These are phyloP conservation scores for Anthoceros angustus DNA, from an alignment of 225 moss, liverwort and hornwort species.

Conservation along the genomic window DNA sequence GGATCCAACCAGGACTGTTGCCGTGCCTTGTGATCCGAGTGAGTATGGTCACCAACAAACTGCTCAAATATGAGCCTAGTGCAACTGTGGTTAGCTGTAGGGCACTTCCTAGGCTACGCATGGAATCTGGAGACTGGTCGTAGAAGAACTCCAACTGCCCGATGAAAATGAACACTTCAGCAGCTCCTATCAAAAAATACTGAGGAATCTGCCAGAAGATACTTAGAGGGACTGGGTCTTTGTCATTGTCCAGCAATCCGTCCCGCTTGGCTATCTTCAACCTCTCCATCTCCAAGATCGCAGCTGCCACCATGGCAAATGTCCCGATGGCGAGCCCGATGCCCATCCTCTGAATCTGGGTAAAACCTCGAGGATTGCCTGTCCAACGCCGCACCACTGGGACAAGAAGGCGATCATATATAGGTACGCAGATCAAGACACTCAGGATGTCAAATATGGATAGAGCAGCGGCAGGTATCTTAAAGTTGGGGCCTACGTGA, in stretches of 20 bases:
- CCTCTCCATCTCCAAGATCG: constrained; percentile 53
- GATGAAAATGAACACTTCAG: constrained; percentile 67
- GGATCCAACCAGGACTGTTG: constrained; percentile 60
- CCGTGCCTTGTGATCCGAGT: constrained; percentile 20
- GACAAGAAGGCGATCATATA: constrained; percentile 59
- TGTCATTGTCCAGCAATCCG: constrained; percentile 18
- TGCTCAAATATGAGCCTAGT: constrained; percentile 65
- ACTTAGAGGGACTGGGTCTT: constrained; percentile 28
- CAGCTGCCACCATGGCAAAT: constrained; percentile 62
- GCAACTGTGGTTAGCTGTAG: constrained; percentile 57
- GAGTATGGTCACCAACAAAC: constrained; percentile 59
- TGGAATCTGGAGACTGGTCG: constrained; percentile 83
- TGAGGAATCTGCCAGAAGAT: constrained; percentile 83
- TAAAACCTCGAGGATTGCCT: constrained; percentile 58
- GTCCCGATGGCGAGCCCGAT: constrained; percentile 64
- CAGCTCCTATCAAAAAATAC: constrained; percentile 52
- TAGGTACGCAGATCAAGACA: constrained; percentile 53
- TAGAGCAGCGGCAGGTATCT: constrained; percentile 54
- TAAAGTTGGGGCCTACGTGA: constrained; percentile 26
- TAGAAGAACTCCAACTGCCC: constrained; percentile 92
- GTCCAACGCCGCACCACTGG: constrained; percentile 43
- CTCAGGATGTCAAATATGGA: constrained; percentile 70
- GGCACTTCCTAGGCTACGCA: constrained; percentile 64
- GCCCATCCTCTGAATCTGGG: constrained; percentile 78
- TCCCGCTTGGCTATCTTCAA: constrained; percentile 31